These are phyloP conservation scores for Aureobasidium sp. DNA, from an alignment of 2,329 filamentous ascomycete species.

Conservation along the genomic window DNA sequence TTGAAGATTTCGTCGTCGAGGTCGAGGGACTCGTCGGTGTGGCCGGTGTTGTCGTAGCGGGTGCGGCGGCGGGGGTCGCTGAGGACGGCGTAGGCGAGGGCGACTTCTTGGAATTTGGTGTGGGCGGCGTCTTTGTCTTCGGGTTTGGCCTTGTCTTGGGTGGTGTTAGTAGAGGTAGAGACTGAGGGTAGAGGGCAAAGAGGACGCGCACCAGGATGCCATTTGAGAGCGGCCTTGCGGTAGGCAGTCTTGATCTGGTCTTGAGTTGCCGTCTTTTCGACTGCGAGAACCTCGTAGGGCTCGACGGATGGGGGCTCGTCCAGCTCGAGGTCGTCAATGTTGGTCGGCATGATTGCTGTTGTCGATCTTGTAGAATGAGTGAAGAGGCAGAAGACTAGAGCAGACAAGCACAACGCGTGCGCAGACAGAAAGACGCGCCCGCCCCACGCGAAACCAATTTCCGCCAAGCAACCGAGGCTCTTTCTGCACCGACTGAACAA, in stretches of 20 bases:
- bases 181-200: too few relatives aligned
- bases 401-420: neutral
- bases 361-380: neutral
- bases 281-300: constrained; percentile 72
- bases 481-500: too few relatives aligned
- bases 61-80: constrained; percentile 73
- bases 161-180: too few relatives aligned
- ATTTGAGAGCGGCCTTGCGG: constrained; percentile 77
- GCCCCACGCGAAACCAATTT: neutral
- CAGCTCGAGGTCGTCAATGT: constrained; percentile 44
- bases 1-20: constrained; percentile 69
- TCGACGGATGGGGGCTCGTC: constrained; percentile 59
- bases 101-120: constrained; percentile 77
- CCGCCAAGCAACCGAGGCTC: neutral
- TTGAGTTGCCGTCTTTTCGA: constrained; percentile 63
- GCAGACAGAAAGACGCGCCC: neutral
- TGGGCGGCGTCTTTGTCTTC: constrained; percentile 67
- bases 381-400: neutral
- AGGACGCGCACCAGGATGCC: constrained; percentile 50
- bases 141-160: constrained; percentile 62
- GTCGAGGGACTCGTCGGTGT: constrained; percentile 67
- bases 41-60: constrained; percentile 85
- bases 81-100: constrained; percentile 89
- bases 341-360: constrained; percentile 20
- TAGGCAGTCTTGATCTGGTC: constrained; percentile 90